Evolutionary conservation across 2,329 filamentous ascomycete species (phyloP).

Genomic region (Aspergillus viridinutans): DNA sequence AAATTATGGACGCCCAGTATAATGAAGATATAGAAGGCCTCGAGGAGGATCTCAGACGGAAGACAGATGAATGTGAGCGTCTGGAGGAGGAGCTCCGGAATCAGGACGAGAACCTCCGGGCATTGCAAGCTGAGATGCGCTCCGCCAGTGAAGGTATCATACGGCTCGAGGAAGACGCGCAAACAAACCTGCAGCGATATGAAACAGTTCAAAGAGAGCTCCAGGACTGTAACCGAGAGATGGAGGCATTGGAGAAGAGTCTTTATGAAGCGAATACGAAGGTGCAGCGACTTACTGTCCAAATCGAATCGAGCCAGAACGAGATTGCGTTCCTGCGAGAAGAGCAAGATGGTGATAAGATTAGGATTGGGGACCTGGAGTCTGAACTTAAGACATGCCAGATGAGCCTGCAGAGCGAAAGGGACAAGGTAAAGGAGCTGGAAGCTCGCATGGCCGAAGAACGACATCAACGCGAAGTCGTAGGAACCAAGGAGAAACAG

Average conservation of each 20-base stretch:
- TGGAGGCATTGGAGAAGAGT: constrained; percentile 79
- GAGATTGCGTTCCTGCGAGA: constrained; percentile 94
- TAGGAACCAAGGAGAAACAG: constrained; percentile 85
- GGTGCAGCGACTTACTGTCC: constrained; percentile 79
- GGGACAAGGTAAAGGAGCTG: constrained; percentile 68
- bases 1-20: constrained; percentile 54
- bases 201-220: constrained; percentile 79
- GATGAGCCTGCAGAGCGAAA: constrained; percentile 75
- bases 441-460: constrained; percentile 75
- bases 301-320: constrained; percentile 85
- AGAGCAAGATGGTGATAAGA: constrained; percentile 96
- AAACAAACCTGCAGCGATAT: constrained; percentile 72
- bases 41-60: constrained; percentile 65
- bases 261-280: constrained; percentile 83
- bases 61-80: constrained; percentile 65
- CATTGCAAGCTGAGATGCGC: constrained; percentile 91
- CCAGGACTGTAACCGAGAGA: constrained; percentile 76
- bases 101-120: constrained; percentile 79
- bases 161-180: constrained; percentile 82
- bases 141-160: constrained; percentile 83
- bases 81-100: constrained; percentile 69
- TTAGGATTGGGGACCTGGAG: constrained; percentile 92
- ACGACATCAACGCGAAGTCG: constrained; percentile 77
- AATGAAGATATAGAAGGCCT: constrained; percentile 56
- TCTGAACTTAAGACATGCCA: constrained; percentile 75